Evolutionary conservation across 139 green algal genomes (phyloP), one percentile per base, ranked within the genome.

Genomic region (Chlorella sp.): DNA sequence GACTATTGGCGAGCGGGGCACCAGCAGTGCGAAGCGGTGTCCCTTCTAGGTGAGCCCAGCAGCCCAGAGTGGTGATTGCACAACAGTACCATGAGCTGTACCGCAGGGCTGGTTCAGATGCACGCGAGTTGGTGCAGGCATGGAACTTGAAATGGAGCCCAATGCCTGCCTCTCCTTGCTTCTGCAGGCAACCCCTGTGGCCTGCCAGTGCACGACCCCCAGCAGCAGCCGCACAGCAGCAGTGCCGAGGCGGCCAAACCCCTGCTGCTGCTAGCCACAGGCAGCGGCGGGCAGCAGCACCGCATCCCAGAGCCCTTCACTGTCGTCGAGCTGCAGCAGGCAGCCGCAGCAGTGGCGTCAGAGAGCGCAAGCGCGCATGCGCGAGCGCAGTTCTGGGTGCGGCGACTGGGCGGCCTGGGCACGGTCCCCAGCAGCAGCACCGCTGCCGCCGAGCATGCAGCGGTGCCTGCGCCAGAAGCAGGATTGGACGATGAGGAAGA

Each of bases 271-370:
- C 80, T 77, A 7, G 44, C 80, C 64, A 76, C 44, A 24, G 80
- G 80, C 44, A 83, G 58, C 60, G 77, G 77, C 22, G 77, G 38
- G 17, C 58, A 73, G 77, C 77, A 83, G 58, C 77, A 83, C 14
- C 40, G 48, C 77, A 83, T 83, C 11, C 58, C 77, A 19, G 77
- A 83, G 60, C 58, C 77, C 28, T 83, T 83, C 41, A 83, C 77
- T 13, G 60, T 83, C 13, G 28, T 60, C 11, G 77, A 83, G 77
- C 77, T 83, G 77, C 77, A 83, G 77, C 77, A 43, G 13, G 77
- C 77, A 43, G 77, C 77, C 0, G 77, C 77, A 17, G 64, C 77
- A 0, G 60, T 83, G 60, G 77, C 77, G 11, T 26, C 77, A 43
- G 77, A 83, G 13, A 58, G 77, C 77, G 77, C 24, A 41, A 58